Conservation (phyloP, 2,329 filamentous ascomycete genomes). For the Neonectria coccinea region DNA sequence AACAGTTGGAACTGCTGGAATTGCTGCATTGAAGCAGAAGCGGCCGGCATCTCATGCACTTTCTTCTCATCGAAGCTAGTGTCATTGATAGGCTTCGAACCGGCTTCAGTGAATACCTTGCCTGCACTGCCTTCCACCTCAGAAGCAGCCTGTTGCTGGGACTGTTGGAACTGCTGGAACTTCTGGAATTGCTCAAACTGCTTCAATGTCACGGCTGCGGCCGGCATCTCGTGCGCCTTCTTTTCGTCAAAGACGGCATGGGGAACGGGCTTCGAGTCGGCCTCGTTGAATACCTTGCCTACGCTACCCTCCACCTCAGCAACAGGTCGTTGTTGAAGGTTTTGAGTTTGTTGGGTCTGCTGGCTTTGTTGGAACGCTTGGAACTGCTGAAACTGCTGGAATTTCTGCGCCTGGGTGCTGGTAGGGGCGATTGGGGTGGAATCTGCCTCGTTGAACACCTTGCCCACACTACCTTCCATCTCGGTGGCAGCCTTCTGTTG, state of each 20-base stretch:
- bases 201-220: background rate
- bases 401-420: background rate
- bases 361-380: background rate
- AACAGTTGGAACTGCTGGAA: background rate
- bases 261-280: background rate
- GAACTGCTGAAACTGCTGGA: background rate
- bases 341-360: background rate
- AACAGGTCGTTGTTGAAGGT: background rate
- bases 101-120: background rate
- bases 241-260: too few species aligned
- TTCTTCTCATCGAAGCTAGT: too few species aligned
- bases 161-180: background rate
- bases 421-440: background rate
- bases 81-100: background rate
- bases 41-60: background rate
- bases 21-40: background rate
- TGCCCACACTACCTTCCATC: constrained; percentile 10
- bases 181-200: background rate
- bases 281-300: constrained; percentile 1
- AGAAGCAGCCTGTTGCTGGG: background rate
- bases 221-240: too few species aligned
- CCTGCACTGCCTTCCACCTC: constrained; percentile 15
- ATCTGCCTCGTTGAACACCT: constrained; percentile 14
- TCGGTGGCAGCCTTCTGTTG: background rate
- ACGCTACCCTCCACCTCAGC: constrained; percentile 14